Conservation (phyloP, 179 eudicot genomes). For the Beta lomatogona region DNA sequence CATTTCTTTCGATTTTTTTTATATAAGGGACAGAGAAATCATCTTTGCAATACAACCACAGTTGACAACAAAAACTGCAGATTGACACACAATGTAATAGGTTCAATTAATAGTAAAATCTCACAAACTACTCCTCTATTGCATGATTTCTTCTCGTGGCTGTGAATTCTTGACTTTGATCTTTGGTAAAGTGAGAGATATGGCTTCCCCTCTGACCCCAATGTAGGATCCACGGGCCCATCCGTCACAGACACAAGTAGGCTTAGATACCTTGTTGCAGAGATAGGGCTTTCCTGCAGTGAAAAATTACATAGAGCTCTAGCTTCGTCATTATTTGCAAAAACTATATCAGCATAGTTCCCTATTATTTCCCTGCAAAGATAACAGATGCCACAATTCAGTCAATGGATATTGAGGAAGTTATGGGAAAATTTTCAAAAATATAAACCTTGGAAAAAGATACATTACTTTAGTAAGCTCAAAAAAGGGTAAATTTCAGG, state of each 20-base stretch:
- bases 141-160: constrained; percentile 40
- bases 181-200: constrained; percentile 80
- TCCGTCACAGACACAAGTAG: constrained; percentile 94
- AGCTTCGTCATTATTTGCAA: constrained; percentile 91
- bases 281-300: constrained; percentile 59
- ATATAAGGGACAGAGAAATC: too few relatives aligned
- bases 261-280: constrained; percentile 86
- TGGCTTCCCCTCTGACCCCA: constrained; percentile 87
- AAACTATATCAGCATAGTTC: constrained; percentile 77
- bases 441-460: background rate
- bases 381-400: constrained; percentile 5
- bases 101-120: too few relatives aligned
- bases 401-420: background rate
- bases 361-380: constrained; percentile 85
- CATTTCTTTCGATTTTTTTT: too few relatives aligned
- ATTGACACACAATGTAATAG: too few relatives aligned
- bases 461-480: background rate
- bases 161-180: constrained; percentile 50
- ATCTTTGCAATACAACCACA: too few relatives aligned
- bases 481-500: background rate
- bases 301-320: constrained; percentile 84
- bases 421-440: background rate
- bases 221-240: constrained; percentile 88
- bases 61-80: too few relatives aligned
- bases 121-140: constrained; percentile 67